These are phyloP conservation scores for Papiliotrema terrestris DNA, from an alignment of 1,284 basidiomycete species.

Conservation along the genomic window DNA sequence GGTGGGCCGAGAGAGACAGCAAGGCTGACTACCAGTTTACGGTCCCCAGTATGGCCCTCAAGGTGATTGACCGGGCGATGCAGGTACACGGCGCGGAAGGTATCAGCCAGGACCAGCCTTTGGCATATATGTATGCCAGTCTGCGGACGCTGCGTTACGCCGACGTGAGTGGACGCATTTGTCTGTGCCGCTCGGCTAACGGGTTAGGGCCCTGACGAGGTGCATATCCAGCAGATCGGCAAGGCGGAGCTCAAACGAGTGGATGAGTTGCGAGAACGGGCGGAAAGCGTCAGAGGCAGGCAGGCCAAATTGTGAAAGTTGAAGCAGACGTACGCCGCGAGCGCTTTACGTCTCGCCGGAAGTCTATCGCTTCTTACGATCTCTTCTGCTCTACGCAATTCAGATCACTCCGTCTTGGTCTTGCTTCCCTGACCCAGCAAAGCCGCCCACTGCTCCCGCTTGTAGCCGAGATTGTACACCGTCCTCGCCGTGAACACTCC, in stretches of 20 bases:
- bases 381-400: too few relatives aligned
- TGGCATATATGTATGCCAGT: slow-evolving; percentile 74
- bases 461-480: slow-evolving; percentile 37
- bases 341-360: background rate
- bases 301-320: slow-evolving; percentile 2
- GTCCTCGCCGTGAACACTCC: slow-evolving; percentile 29
- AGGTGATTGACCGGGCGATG: slow-evolving; percentile 88
- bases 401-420: slow-evolving; percentile 21
- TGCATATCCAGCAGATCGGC: slow-evolving; percentile 92
- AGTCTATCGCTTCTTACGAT: too few relatives aligned
- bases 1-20: slow-evolving; percentile 51
- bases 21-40: slow-evolving; percentile 62
- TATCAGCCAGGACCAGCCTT: slow-evolving; percentile 79
- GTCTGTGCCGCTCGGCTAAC: slow-evolving; percentile 10
- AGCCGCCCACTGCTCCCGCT: slow-evolving; percentile 12
- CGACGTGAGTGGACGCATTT: slow-evolving; percentile 60
- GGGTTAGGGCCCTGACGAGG: slow-evolving; percentile 79
- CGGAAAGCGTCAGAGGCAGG: slow-evolving; percentile 15
- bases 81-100: slow-evolving; percentile 95
- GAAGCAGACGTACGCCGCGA: background rate
- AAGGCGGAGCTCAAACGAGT: slow-evolving; percentile 67
- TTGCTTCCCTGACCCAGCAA: slow-evolving; percentile 16
- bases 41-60: slow-evolving; percentile 81
- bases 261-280: slow-evolving; percentile 21
- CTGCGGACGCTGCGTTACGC: slow-evolving; percentile 85